Conservation (phyloP, 768 basidiomycete genomes). For the Trametes villosa region DNA sequence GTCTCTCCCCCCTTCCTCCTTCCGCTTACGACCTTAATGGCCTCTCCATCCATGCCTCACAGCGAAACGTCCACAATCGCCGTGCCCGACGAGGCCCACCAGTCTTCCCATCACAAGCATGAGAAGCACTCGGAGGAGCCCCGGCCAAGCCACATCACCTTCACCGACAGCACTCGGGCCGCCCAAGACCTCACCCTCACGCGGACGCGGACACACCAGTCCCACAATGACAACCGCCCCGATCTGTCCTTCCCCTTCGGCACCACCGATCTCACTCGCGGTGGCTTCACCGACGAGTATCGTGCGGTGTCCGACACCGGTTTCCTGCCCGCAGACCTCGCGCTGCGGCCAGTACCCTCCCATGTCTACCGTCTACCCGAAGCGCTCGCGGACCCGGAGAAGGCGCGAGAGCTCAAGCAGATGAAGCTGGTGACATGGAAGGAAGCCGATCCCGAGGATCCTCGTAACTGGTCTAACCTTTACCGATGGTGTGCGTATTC, state of each 20-base stretch:
- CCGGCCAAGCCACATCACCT: constrained; percentile 18
- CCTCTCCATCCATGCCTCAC: constrained; percentile 19
- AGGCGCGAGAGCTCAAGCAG: constrained; percentile 36
- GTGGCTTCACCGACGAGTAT: constrained; percentile 41
- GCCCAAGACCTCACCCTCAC: constrained; percentile 18
- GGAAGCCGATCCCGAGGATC: constrained; percentile 45
- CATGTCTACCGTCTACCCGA: constrained; percentile 26
- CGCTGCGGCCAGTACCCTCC: constrained; percentile 36
- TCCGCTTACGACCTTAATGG: constrained; percentile 14
- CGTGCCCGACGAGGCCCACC: constrained; percentile 15
- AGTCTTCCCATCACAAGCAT: neutral
- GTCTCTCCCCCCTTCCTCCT: constrained; percentile 3
- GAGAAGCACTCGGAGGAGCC: constrained; percentile 7
- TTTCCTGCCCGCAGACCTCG: constrained; percentile 33
- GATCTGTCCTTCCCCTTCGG: constrained; percentile 37
- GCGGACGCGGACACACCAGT: constrained; percentile 20
- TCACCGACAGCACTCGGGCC: constrained; percentile 12
- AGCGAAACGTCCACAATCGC: constrained; percentile 23
- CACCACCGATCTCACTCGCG: constrained; percentile 33
- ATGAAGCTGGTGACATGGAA: constrained; percentile 43
- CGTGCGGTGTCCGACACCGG: constrained; percentile 36
- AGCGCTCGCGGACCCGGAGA: constrained; percentile 39
- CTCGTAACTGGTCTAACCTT: constrained; percentile 39
- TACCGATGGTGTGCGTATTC: constrained; percentile 40
- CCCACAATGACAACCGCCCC: constrained; percentile 27